Percentiles rank a stretch among this genome's conserved stretches.
Conservation (phyloP, 164 flowering plant species). For the Pachysandra terminalis region DNA sequence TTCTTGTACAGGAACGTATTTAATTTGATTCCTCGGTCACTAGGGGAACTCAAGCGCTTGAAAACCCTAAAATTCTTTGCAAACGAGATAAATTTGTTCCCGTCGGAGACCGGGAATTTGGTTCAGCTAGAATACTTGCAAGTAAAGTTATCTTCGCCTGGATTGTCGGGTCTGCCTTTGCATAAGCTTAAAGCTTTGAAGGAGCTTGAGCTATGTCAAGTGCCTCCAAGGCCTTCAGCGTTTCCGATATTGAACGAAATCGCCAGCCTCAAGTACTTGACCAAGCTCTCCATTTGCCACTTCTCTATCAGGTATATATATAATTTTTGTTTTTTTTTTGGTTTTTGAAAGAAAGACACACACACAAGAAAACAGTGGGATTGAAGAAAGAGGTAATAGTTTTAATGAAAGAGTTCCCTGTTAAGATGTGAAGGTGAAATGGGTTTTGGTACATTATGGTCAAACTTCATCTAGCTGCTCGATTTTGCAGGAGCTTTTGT, state of each 20-base stretch:
- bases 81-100: conserved; percentile 76
- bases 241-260: conserved; percentile 62
- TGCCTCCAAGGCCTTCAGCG: conserved; percentile 60
- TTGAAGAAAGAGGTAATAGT: no score
- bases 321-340: not conserved
- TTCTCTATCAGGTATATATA: conserved; percentile 85
- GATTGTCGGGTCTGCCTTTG: conserved; percentile 50
- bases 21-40: conserved; percentile 69
- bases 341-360: no score
- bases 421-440: no score
- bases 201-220: conserved; percentile 75
- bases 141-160: conserved; percentile 64
- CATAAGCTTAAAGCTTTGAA: conserved; percentile 61
- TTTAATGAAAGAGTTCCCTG: no score
- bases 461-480: no score
- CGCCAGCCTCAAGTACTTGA: conserved; percentile 60
- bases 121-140: conserved; percentile 65
- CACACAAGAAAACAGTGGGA: no score
- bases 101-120: conserved; percentile 56
- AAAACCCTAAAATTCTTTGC: conserved; percentile 79
- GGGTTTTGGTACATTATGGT: no score
- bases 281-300: conserved; percentile 79
- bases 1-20: conserved; percentile 69
- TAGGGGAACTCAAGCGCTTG: conserved; percentile 42
- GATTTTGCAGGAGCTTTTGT: no score